Evolutionary conservation across 208 protist genomes (phyloP).

Genomic region (Crithidia sp.): DNA sequence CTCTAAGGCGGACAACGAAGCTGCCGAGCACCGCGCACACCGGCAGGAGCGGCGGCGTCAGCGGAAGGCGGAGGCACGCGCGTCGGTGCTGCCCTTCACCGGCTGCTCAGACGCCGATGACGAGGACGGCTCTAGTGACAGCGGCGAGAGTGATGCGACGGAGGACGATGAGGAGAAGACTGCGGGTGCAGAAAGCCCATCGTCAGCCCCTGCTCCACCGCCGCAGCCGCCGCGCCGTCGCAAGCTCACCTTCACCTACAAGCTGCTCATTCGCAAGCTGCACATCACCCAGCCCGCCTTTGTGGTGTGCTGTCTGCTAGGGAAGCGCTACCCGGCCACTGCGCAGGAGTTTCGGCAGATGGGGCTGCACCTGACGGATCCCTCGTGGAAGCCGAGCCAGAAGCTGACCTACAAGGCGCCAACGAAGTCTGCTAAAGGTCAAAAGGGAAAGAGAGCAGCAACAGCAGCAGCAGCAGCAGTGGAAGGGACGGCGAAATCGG

Average conservation of each 20-base stretch:
- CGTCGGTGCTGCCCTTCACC: neutral
- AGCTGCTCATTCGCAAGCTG: constrained; percentile 78
- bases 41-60: neutral
- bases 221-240: neutral
- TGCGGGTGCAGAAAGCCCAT: too few relatives aligned
- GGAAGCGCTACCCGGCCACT: constrained; percentile 91
- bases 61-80: neutral
- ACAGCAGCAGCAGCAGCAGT: neutral
- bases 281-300: constrained; percentile 88
- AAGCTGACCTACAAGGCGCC: neutral
- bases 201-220: too few relatives aligned
- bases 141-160: neutral
- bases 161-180: neutral
- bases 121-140: neutral
- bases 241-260: constrained; percentile 60
- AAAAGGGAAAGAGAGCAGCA: neutral
- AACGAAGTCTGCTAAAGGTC: neutral
- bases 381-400: constrained; percentile 8
- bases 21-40: constrained; percentile 53
- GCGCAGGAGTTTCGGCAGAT: constrained; percentile 70
- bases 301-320: constrained; percentile 90
- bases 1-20: constrained; percentile 95
- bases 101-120: neutral
- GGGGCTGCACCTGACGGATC: constrained; percentile 38
- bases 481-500: neutral